Evolutionary conservation across 352 stramenopile species (phyloP).

Genomic region (Pythium myriotylum): DNA sequence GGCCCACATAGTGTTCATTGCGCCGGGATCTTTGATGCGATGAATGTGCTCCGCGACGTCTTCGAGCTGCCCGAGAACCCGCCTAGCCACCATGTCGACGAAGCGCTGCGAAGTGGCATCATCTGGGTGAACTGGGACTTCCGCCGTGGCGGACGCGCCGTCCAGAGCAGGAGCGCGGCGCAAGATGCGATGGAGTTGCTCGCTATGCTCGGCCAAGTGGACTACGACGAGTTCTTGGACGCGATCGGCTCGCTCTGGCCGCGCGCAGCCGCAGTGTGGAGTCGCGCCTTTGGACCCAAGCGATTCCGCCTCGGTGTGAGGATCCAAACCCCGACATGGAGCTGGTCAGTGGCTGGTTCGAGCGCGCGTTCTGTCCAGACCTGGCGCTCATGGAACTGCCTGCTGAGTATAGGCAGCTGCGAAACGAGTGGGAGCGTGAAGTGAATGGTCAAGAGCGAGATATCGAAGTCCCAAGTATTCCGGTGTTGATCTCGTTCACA

Average conservation of each 20-base stretch:
- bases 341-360: background rate
- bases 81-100: background rate
- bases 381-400: background rate
- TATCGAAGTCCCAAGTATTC: too few species aligned
- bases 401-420: background rate
- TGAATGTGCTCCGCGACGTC: background rate
- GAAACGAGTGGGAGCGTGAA: background rate
- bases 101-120: background rate
- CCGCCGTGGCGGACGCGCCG: too few species aligned
- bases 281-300: background rate
- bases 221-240: constrained; percentile 1
- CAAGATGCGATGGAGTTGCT: constrained; percentile 1
- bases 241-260: background rate
- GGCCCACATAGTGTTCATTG: too few species aligned
- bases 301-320: background rate
- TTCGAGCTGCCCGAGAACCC: background rate
- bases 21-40: too few species aligned
- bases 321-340: background rate
- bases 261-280: background rate
- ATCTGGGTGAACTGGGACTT: constrained; percentile 5
- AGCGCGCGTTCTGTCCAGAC: background rate
- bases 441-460: too few species aligned
- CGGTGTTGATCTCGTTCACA: too few species aligned
- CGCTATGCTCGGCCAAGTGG: background rate
- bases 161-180: too few species aligned